Conservation (phyloP, 805 yeast genomes). For the Yarrowia divulgata region DNA sequence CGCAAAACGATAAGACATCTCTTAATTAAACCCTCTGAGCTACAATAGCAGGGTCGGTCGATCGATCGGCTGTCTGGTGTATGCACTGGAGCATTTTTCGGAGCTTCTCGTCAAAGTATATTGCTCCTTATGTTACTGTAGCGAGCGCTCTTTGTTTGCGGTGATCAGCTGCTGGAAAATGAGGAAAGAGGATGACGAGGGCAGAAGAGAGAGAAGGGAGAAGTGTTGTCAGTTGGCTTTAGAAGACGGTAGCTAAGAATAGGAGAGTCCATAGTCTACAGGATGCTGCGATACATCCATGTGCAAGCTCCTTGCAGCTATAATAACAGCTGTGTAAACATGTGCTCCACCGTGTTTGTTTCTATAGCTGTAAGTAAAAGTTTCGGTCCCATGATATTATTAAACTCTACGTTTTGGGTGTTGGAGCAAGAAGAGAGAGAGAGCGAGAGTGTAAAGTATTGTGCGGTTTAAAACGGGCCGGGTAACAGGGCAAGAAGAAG, state of each 20-base stretch:
- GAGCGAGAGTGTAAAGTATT: neutral
- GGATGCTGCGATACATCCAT: no score
- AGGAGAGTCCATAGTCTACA: no score
- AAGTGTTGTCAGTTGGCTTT: neutral
- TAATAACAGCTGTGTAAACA: no score
- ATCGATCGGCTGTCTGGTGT: neutral
- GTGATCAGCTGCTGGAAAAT: neutral
- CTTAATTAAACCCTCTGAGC: neutral
- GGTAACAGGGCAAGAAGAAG: neutral
- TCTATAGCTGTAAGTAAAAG: no score
- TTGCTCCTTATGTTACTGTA: neutral
- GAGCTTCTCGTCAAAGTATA: neutral
- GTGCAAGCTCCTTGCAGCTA: no score
- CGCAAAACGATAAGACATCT: neutral
- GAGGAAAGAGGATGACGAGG: neutral
- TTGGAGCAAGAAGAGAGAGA: no score
- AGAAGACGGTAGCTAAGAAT: no score
- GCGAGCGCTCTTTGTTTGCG: slow-evolving; percentile 9
- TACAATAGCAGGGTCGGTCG: neutral
- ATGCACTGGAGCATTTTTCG: neutral
- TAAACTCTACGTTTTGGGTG: neutral
- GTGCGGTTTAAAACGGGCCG: neutral
- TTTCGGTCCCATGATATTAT: neutral
- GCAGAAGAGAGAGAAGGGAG: neutral
- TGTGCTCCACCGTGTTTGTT: no score